Conservation (phyloP, 192 early-diverging fungal species). For the Coemansia erecta region DNA sequence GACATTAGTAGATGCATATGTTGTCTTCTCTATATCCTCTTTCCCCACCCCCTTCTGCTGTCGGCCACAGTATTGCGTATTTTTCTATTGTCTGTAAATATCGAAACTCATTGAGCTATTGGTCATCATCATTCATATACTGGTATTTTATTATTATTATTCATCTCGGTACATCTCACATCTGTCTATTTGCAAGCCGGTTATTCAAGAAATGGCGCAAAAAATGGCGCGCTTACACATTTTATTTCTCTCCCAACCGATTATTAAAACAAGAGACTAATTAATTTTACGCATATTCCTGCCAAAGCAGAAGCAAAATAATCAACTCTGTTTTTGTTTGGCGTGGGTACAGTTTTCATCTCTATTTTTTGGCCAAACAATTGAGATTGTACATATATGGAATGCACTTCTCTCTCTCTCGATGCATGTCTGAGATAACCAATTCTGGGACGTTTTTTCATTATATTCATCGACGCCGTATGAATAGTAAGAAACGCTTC, state of each 20-base stretch:
- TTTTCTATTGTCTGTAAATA: too few species aligned
- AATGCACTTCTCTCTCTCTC: neutral
- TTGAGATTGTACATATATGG: slow-evolving; percentile 8
- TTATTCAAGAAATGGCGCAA: too few species aligned
- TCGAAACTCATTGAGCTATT: too few species aligned
- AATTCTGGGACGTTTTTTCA: neutral
- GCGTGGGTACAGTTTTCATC: too few species aligned
- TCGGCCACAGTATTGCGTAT: neutral
- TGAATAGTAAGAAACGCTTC: slow-evolving; percentile 1
- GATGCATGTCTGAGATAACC: slow-evolving; percentile 3
- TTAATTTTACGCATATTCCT: neutral
- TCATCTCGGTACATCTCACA: too few species aligned
- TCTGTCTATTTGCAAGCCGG: too few species aligned
- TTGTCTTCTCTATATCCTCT: neutral
- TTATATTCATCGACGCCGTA: neutral
- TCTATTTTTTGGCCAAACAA: slow-evolving; percentile 2
- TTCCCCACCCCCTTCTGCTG: neutral
- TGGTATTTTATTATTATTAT: too few species aligned
- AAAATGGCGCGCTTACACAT: neutral
- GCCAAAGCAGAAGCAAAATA: neutral
- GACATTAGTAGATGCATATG: too few species aligned
- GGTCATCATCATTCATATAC: too few species aligned
- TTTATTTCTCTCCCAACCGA: neutral
- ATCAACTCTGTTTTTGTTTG: too few species aligned
- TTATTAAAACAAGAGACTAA: neutral